phyloP scores from a whole-genome alignment of 1,139 yeast genomes.

The Pichia cactophila region DNA sequence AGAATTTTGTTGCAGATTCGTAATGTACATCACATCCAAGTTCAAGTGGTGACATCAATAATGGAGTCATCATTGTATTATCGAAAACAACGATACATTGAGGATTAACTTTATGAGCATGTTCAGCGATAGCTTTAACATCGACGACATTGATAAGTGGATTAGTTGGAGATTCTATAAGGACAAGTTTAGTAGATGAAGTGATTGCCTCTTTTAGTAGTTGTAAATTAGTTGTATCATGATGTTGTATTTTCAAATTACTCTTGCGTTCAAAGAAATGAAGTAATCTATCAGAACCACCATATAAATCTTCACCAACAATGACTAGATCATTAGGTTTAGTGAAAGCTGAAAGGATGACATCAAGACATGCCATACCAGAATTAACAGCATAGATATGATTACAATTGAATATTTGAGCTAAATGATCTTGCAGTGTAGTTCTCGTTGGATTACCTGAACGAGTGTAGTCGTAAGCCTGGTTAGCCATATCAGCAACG shows the following conservation, averaged over 20 bases:
- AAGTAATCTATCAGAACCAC: constrained; percentile 83
- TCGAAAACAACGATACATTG: constrained; percentile 75
- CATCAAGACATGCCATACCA: constrained; percentile 91
- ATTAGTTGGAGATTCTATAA: constrained; percentile 88
- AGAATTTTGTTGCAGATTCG: constrained; percentile 86
- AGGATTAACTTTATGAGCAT: constrained; percentile 64
- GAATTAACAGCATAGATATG: constrained; percentile 76
- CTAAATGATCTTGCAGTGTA: constrained; percentile 66
- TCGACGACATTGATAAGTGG: constrained; percentile 86
- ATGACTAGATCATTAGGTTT: constrained; percentile 76
- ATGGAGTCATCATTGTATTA: constrained; percentile 94
- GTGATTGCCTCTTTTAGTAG: constrained; percentile 48
- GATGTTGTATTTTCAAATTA: constrained; percentile 64
- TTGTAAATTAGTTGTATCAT: constrained; percentile 71
- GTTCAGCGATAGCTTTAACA: constrained; percentile 53
- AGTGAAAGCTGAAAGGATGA: constrained; percentile 57
- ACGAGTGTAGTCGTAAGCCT: constrained; percentile 84
- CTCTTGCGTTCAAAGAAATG: constrained; percentile 63
- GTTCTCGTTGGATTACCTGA: constrained; percentile 95
- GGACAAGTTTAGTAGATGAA: constrained; percentile 55
- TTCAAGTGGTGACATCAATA: constrained; percentile 76
- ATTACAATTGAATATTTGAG: constrained; percentile 66
- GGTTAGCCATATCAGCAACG: constrained; percentile 51
- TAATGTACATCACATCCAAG: constrained; percentile 86
- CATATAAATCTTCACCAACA: constrained; percentile 90